A percentile compares a stretch with the other conserved stretches of the same genome.
Evolutionary conservation across 1,139 yeast genomes (phyloP).

Genomic region (Suhomyces bolitotheri): DNA sequence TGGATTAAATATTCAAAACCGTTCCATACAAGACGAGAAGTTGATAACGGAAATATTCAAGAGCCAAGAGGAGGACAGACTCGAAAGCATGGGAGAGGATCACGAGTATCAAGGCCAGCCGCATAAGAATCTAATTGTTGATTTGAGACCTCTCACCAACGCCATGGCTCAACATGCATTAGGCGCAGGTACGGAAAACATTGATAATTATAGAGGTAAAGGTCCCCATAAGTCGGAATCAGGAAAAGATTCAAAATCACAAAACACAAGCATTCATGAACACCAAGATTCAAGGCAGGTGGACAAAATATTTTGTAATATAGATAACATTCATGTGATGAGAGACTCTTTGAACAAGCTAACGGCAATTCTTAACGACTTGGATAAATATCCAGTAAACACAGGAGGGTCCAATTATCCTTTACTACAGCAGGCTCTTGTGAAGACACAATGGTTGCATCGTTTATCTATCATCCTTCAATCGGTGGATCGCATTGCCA

Average conservation of each 20-base stretch:
- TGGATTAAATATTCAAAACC: slow-evolving; percentile 75
- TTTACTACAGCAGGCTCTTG: slow-evolving; percentile 45
- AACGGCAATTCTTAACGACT: slow-evolving; percentile 61
- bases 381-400: slow-evolving; percentile 54
- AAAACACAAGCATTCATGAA: slow-evolving; percentile 9
- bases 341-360: slow-evolving; percentile 75
- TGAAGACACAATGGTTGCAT: slow-evolving; percentile 78
- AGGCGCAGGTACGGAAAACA: slow-evolving; percentile 95
- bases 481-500: slow-evolving; percentile 75
- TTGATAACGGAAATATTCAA: slow-evolving; percentile 71
- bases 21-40: slow-evolving; percentile 91
- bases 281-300: slow-evolving; percentile 24
- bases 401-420: slow-evolving; percentile 21
- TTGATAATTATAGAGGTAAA: slow-evolving; percentile 70
- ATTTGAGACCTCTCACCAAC: slow-evolving; percentile 88
- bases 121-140: slow-evolving; percentile 74
- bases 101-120: slow-evolving; percentile 38
- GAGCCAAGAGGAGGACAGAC: slow-evolving; percentile 39
- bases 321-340: slow-evolving; percentile 95
- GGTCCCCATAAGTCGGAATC: slow-evolving; percentile 12
- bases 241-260: slow-evolving; percentile 13
- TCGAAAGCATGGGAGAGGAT: slow-evolving; percentile 15
- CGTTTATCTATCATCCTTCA: slow-evolving; percentile 67
- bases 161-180: slow-evolving; percentile 96
- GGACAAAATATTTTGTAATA: slow-evolving; percentile 77